Percentiles rank a stretch among this genome's conserved stretches.
phyloP scores from a whole-genome alignment of 179 eudicot genomes.

The Carnegiea gigantea region DNA sequence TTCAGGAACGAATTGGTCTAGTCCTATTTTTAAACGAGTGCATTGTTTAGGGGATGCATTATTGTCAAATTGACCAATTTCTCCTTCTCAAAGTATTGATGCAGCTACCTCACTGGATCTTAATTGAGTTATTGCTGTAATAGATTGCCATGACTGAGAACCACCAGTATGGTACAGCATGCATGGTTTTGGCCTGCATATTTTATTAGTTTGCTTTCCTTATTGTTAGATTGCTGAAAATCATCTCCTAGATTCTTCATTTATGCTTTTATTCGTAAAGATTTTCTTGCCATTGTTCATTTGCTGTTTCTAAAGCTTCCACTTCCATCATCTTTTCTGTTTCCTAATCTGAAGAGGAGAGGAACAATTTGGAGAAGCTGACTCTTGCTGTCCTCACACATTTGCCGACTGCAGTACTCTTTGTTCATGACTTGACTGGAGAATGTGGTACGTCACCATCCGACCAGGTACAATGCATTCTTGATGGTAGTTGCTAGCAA shows the following conservation, averaged over 20 bases:
- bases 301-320: not conserved
- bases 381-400: conserved; percentile 96
- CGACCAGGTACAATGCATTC: conserved; percentile 61
- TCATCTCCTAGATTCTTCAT: not conserved
- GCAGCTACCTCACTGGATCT: not conserved
- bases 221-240: not conserved
- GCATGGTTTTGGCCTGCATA: not conserved
- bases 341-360: conserved; percentile 60
- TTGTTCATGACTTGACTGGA: conserved; percentile 95
- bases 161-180: not conserved
- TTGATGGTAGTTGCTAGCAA: not conserved
- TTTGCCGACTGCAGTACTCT: conserved; percentile 93
- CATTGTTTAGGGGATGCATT: not conserved
- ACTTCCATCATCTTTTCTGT: not conserved
- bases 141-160: not conserved
- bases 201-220: not conserved
- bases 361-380: conserved; percentile 94
- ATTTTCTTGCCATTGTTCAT: not conserved
- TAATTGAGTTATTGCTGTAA: not conserved
- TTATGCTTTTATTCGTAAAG: not conserved
- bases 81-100: not conserved
- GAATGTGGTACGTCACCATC: conserved; percentile 93
- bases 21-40: not conserved
- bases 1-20: not conserved
- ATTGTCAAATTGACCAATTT: too few species aligned